Evolutionary conservation across 768 basidiomycete genomes (phyloP), one percentile per base, ranked within the genome.

Genomic region (Auriscalpium vulgare): DNA sequence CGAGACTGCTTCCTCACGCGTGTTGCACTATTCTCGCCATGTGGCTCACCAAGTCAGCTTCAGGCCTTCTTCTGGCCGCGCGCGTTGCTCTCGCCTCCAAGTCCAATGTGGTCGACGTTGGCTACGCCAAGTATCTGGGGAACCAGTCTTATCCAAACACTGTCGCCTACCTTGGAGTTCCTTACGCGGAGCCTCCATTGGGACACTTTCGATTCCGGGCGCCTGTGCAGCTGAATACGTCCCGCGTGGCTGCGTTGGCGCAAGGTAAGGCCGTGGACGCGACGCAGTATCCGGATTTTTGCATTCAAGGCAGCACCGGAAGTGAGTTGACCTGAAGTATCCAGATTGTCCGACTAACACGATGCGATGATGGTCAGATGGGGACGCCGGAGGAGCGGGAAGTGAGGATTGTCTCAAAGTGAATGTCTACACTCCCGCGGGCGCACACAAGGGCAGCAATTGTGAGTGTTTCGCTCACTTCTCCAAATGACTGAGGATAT

Each of bases 381-480:
- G 78, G 9, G 82, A 82, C 62, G 74, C 78, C 21, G 83, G 84
- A 49, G 83, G 84, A 34, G 81, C 81, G 11, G 84, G 85, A 10
- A 79, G 77, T 45, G 84, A 86, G 67, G 83, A 85, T 59, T 86
- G 83, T 59, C 66, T 86, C 37, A 84, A 85, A 49, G 69, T 85
- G n/a, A 83, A 86, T 63, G 73, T 87, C 11, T 85, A 85, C 55
- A 68, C 80, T 10, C 84, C 84, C 2, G 68, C 71, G 7, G 73
- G 74, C 8, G 74, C 77, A 3, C 77, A 73, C 37, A 61, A 66
- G 23, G 71, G 75, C 1, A 78, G 76, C 57, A 75, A 79, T 36
- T 61, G 82, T 83, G 57, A 61, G 80, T 23, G 9, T 19, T 56
- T 48, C 21, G 49, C 21, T 45, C 21, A 21, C 1, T 10, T 19